These are phyloP conservation scores for Massariosphaeria phaeospora DNA, from an alignment of 495 filamentous ascomycete genomes.

Conservation along the genomic window DNA sequence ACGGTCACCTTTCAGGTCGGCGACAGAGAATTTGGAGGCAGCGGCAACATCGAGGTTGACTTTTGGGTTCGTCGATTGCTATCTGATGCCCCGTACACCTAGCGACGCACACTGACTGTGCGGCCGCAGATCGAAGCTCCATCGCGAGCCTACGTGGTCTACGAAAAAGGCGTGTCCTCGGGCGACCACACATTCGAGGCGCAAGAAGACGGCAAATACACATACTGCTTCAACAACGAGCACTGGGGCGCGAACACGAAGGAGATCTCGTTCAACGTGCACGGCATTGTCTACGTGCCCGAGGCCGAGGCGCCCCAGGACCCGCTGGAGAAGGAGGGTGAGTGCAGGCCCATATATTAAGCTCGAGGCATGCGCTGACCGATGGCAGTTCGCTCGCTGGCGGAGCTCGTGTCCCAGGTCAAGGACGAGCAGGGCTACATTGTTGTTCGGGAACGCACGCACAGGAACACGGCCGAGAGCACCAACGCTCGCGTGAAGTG, in stretches of 20 bases:
- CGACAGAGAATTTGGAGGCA: constrained; percentile 90
- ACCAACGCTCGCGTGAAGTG: constrained; percentile 96
- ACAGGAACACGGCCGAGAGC: constrained; percentile 97
- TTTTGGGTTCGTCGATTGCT: constrained; percentile 73
- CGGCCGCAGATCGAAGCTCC: constrained; percentile 90
- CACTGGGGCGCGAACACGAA: constrained; percentile 87
- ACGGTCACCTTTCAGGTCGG: constrained; percentile 98
- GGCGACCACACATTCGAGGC: constrained; percentile 93
- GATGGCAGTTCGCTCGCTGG: constrained; percentile 69
- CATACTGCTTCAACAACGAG: constrained; percentile 99
- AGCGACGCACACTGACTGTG: too few relatives aligned
- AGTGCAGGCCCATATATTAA: constrained; percentile 21
- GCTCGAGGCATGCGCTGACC: constrained; percentile 6
- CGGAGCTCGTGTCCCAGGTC: constrained; percentile 81
- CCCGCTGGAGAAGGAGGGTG: constrained; percentile 86
- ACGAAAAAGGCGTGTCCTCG: constrained; percentile 72
- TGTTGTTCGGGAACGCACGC: constrained; percentile 86
- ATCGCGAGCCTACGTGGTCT: constrained; percentile 62
- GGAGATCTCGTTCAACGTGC: constrained; percentile 98
- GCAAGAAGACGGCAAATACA: constrained; percentile 75
- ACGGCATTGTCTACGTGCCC: constrained; percentile 95
- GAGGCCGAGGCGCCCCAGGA: constrained; percentile 79
- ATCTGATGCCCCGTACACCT: too few relatives aligned
- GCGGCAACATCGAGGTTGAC: constrained; percentile 92
- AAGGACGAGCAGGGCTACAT: constrained; percentile 99